Evolutionary conservation across 805 yeast species (phyloP).

Genomic region (Metschnikowia aberdeeniae): DNA sequence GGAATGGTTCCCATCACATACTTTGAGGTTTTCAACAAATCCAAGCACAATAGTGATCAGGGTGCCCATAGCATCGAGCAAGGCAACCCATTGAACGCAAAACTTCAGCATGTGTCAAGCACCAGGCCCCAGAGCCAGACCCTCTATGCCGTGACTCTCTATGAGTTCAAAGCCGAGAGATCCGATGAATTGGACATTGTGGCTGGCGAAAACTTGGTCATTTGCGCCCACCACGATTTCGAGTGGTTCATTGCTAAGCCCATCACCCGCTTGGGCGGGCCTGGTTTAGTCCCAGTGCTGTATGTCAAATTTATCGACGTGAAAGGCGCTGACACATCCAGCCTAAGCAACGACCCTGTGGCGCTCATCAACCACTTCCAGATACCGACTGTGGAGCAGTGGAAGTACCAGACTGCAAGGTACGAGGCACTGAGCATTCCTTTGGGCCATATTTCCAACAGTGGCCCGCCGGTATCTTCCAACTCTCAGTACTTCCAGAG

Average conservation of each 20-base stretch:
- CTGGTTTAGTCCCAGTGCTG: constrained; percentile 90
- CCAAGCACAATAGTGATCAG: constrained; percentile 31
- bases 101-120: constrained; percentile 12
- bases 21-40: constrained; percentile 73
- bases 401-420: constrained; percentile 88
- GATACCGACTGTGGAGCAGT: constrained; percentile 90
- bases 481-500: constrained; percentile 37
- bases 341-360: constrained; percentile 41
- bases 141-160: constrained; percentile 80
- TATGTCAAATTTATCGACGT: constrained; percentile 85
- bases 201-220: constrained; percentile 84
- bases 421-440: constrained; percentile 89
- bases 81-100: constrained; percentile 19
- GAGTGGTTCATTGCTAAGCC: constrained; percentile 99
- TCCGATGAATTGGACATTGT: constrained; percentile 79
- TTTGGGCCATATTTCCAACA: constrained; percentile 45
- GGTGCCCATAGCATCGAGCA: constrained; percentile 18
- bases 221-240: constrained; percentile 92
- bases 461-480: constrained; percentile 28
- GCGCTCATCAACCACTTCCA: constrained; percentile 58
- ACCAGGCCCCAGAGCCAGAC: constrained; percentile 36
- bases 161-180: constrained; percentile 79
- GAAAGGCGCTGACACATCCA: constrained; percentile 37
- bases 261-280: constrained; percentile 91
- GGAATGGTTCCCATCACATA: constrained; percentile 87